Percentiles rank a stretch among this genome's conserved stretches.
phyloP scores from a whole-genome alignment of 2,329 filamentous ascomycete genomes.

The Beauveria australis region DNA sequence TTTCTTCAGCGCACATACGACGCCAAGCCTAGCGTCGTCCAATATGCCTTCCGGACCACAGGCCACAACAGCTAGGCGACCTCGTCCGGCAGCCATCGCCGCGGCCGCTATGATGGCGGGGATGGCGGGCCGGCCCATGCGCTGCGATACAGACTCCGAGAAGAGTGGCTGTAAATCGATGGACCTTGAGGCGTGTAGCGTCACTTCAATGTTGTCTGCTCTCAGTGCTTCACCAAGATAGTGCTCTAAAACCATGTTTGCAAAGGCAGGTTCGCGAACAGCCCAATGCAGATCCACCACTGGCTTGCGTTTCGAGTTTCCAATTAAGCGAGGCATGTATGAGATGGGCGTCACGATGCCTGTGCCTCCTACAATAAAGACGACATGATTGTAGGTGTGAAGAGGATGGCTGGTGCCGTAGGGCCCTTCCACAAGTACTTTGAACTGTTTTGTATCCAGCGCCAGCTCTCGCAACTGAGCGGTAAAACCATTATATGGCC shows the following conservation, averaged over 20 bases:
- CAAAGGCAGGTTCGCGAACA: slow-evolving; percentile 27
- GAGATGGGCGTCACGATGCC: slow-evolving; percentile 36
- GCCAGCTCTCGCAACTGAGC: slow-evolving; percentile 26
- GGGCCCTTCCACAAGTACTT: slow-evolving; percentile 35
- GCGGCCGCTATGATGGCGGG: slow-evolving; percentile 23
- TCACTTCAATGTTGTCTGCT: slow-evolving; percentile 23
- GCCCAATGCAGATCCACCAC: slow-evolving; percentile 31
- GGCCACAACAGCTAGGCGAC: slow-evolving; percentile 31
- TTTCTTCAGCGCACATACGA: slow-evolving; percentile 22
- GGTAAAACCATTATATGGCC: slow-evolving; percentile 38
- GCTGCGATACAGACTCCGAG: slow-evolving; percentile 14
- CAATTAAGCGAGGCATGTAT: slow-evolving; percentile 25
- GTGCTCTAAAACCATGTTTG: slow-evolving; percentile 23
- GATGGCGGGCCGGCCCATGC: slow-evolving; percentile 26
- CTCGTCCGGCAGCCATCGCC: slow-evolving; percentile 7
- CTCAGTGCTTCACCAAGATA: slow-evolving; percentile 25
- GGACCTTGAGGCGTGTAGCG: slow-evolving; percentile 27
- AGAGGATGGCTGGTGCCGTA: slow-evolving; percentile 34
- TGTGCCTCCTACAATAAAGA: slow-evolving; percentile 38
- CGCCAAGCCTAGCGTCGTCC: slow-evolving; percentile 31
- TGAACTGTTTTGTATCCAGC: slow-evolving; percentile 19
- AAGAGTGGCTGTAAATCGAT: slow-evolving; percentile 9
- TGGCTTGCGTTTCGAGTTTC: not conserved
- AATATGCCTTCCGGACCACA: slow-evolving; percentile 38
- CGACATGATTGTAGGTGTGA: slow-evolving; percentile 27